These are phyloP conservation scores for Penicillium roqueforti DNA, from an alignment of 495 filamentous ascomycete genomes.

Conservation along the genomic window DNA sequence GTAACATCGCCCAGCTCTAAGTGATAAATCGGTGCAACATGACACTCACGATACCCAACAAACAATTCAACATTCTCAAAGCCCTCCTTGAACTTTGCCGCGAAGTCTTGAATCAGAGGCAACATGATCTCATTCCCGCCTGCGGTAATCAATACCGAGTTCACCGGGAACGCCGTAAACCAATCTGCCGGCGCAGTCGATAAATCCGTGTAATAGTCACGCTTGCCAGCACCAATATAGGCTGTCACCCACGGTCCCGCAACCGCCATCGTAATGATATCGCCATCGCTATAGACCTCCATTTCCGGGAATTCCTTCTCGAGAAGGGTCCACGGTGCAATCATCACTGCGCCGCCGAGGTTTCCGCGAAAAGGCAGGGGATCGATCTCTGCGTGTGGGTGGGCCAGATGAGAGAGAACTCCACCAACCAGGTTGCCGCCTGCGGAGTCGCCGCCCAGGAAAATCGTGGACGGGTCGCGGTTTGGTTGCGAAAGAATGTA, in stretches of 20 bases:
- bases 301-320: slow-evolving; percentile 37
- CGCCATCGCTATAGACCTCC: slow-evolving; percentile 46
- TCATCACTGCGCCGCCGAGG: slow-evolving; percentile 49
- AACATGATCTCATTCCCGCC: slow-evolving; percentile 58
- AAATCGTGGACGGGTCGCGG: slow-evolving; percentile 41
- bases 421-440: slow-evolving; percentile 57
- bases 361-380: slow-evolving; percentile 17
- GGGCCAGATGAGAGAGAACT: slow-evolving; percentile 57
- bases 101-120: slow-evolving; percentile 53
- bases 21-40: slow-evolving; percentile 45
- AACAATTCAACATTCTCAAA: slow-evolving; percentile 36
- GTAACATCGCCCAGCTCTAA: slow-evolving; percentile 32
- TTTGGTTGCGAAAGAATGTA: slow-evolving; percentile 45
- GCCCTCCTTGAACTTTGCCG: slow-evolving; percentile 33
- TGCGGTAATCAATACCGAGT: slow-evolving; percentile 48
- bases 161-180: slow-evolving; percentile 47
- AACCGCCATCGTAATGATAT: slow-evolving; percentile 43
- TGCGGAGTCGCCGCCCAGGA: slow-evolving; percentile 61
- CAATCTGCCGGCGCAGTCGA: slow-evolving; percentile 48
- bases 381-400: slow-evolving; percentile 53
- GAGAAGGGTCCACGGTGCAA: slow-evolving; percentile 57
- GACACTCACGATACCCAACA: slow-evolving; percentile 37
- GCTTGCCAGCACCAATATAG: slow-evolving; percentile 43
- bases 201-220: slow-evolving; percentile 56
- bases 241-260: slow-evolving; percentile 44